Percentiles rank a stretch among this genome's conserved stretches.
These are phyloP conservation scores for Coemansia sp. DNA, from an alignment of 192 early-diverging fungal genomes.

Conservation along the genomic window DNA sequence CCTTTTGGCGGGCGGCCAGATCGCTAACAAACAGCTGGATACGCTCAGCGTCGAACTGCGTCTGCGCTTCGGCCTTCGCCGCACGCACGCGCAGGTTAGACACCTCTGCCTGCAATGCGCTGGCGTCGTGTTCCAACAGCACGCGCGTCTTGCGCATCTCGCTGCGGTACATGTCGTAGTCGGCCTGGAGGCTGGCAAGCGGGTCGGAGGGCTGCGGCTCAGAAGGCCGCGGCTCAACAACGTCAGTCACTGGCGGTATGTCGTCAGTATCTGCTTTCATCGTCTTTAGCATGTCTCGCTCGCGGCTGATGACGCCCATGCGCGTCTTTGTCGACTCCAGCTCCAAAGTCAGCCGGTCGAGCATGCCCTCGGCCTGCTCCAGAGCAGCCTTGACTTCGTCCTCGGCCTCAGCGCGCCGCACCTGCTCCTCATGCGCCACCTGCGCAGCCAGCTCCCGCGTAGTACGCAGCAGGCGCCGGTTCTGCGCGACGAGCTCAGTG, in stretches of 20 bases:
- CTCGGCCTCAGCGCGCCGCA: slow-evolving; percentile 47
- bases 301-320: slow-evolving; percentile 59
- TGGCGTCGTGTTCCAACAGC: slow-evolving; percentile 61
- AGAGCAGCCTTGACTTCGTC: slow-evolving; percentile 60
- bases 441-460: slow-evolving; percentile 63
- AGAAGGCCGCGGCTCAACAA: background rate
- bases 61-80: slow-evolving; percentile 64
- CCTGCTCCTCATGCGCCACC: slow-evolving; percentile 56
- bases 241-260: slow-evolving; percentile 3
- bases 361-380: slow-evolving; percentile 60
- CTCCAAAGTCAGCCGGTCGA: slow-evolving; percentile 55
- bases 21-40: slow-evolving; percentile 64
- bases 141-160: slow-evolving; percentile 65
- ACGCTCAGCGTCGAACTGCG: slow-evolving; percentile 63
- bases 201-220: background rate
- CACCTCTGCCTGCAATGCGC: slow-evolving; percentile 59
- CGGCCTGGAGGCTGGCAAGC: slow-evolving; percentile 60
- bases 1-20: slow-evolving; percentile 60
- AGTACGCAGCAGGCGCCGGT: slow-evolving; percentile 63
- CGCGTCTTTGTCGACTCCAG: slow-evolving; percentile 58
- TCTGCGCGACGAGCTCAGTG: slow-evolving; percentile 63
- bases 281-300: slow-evolving; percentile 64
- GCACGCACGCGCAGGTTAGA: slow-evolving; percentile 68
- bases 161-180: slow-evolving; percentile 69
- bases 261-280: slow-evolving; percentile 23